Evolutionary conservation across 352 stramenopile genomes (phyloP).

Genomic region (Phytophthora hybrid): DNA sequence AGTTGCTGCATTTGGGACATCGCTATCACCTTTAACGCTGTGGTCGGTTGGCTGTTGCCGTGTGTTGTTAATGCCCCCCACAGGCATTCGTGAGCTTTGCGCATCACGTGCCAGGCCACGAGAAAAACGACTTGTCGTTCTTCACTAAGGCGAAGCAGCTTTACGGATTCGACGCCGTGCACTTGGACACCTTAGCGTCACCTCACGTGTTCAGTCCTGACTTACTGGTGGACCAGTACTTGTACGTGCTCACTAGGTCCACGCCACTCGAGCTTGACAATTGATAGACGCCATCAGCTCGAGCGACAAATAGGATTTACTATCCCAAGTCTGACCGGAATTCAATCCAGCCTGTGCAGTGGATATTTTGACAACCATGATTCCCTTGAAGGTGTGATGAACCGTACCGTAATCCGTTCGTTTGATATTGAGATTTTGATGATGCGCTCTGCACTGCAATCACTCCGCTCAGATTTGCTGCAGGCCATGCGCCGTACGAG

Average conservation of each 20-base stretch:
- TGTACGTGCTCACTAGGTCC: conserved; percentile 52
- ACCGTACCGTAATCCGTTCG: background rate
- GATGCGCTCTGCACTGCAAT: background rate
- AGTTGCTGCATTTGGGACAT: background rate
- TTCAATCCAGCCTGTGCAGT: background rate
- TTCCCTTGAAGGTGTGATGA: background rate
- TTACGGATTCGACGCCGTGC: conserved; percentile 44
- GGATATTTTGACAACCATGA: background rate
- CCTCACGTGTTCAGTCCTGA: conserved; percentile 55
- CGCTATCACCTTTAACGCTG: conserved; percentile 21
- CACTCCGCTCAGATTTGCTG: background rate
- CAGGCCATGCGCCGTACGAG: background rate
- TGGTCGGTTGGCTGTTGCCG: conserved; percentile 5
- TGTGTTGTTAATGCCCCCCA: background rate
- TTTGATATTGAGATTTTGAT: background rate
- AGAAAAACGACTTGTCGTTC: conserved; percentile 60
- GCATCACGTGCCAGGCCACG: conserved; percentile 58
- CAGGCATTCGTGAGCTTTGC: conserved; percentile 62
- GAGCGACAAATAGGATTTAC: background rate
- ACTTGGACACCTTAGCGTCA: conserved; percentile 52
- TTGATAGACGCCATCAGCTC: background rate
- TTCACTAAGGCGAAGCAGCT: conserved; percentile 54
- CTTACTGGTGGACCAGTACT: conserved; percentile 54
- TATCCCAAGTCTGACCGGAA: background rate
- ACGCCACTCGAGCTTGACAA: background rate